Percentiles rank a stretch among this genome's conserved stretches.
Evolutionary conservation across 495 filamentous ascomycete genomes (phyloP).

Genomic region (Neurospora sp.): DNA sequence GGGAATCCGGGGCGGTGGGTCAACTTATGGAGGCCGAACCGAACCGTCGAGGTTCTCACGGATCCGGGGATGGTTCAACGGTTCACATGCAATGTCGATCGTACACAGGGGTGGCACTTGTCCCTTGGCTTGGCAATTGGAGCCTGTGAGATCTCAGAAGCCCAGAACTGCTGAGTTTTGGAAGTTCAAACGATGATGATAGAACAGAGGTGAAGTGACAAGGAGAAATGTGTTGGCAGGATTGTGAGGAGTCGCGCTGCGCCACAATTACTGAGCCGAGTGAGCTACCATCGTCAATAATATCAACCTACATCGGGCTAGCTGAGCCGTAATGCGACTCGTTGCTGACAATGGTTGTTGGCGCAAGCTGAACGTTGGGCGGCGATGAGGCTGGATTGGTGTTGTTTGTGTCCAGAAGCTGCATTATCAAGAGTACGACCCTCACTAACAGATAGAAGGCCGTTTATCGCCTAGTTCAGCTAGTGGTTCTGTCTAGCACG

Average conservation of each 20-base stretch:
- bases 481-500: neutral
- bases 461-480: accelerated
- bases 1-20: neutral
- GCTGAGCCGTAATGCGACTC: neutral
- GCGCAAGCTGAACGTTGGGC: neutral
- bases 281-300: neutral
- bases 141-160: neutral
- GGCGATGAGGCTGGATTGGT: neutral
- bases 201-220: too few species aligned
- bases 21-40: neutral
- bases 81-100: neutral
- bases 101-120: neutral
- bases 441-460: neutral
- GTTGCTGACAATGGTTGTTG: neutral
- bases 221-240: neutral
- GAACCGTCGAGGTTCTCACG: neutral
- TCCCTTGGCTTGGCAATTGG: neutral
- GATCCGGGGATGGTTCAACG: neutral
- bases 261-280: neutral
- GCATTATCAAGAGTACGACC: neutral
- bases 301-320: neutral
- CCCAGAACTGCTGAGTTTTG: too few species aligned
- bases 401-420: neutral
- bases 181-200: neutral
- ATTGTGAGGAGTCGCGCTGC: neutral